Evolutionary conservation across 2,329 filamentous ascomycete species (phyloP), one percentile per base, ranked within the genome.

Genomic region (Basipetospora chlamydospora): DNA sequence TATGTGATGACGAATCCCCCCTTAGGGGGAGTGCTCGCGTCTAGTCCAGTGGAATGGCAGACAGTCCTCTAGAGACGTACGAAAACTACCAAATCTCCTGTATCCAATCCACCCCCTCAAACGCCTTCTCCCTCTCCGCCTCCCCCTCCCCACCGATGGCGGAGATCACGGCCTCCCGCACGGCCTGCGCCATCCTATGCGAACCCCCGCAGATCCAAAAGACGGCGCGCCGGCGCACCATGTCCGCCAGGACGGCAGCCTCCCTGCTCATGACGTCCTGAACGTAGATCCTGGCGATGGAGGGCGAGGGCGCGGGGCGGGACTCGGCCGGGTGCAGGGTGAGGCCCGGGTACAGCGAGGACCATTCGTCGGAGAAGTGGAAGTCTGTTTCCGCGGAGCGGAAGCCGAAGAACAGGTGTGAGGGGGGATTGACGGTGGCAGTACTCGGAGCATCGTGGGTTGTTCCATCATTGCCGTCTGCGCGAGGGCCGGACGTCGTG

Each of bases 361-460:
- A 48, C 86, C 86, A 95, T 43, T 96, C 87, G 0, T 77, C 55
- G 5, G 64, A 56, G 53, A 90, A 98, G 58, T 86, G 87, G 57
- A 73, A 95, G 53, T 98, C 90, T 0, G 78, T 71, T 0, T 60
- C 48, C 9, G 64, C 58, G 47, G 83, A 92, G 22, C 90, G 77
- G 44, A 82, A 85, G 9, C 90, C 90, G 45, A 85, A 96, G 55
- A 96, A 79, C 2, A 98, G 63, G 1, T 83, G 59, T 4, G 61
- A 47, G 6, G 41, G 35, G 3, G 35, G 35, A 7, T 28, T 26
- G 18, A 10, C 3, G 6, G 20, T 5, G 20, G 31, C 8, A n/a
- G n/a, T n/a, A n/a, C n/a, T n/a, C n/a, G n/a, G n/a, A n/a, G n/a
- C n/a, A n/a, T n/a, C n/a, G 6, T 20, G 6, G 3, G 16, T 15